phyloP scores from a whole-genome alignment of 805 yeast species.

The Spathaspora passalidarum region DNA sequence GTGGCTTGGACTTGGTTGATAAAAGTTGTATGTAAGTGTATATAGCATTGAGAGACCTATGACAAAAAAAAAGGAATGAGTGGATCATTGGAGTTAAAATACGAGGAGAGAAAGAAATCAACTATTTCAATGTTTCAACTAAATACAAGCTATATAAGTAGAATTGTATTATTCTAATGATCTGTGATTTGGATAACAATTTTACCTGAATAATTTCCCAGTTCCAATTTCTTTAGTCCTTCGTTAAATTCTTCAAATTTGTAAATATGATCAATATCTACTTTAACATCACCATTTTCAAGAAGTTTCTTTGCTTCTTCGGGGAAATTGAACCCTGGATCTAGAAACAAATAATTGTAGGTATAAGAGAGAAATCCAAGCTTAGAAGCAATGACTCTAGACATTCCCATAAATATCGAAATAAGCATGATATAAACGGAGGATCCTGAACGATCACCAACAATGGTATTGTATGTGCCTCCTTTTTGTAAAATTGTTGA shows the following conservation, averaged over 20 bases:
- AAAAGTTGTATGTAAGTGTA: too few relatives aligned
- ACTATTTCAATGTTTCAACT: too few relatives aligned
- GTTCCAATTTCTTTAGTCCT: conserved; percentile 48
- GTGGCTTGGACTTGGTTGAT: too few relatives aligned
- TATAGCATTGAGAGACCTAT: too few relatives aligned
- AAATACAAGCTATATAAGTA: too few relatives aligned
- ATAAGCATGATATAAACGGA: neutral
- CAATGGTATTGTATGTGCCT: conserved; percentile 52
- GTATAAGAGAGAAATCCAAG: conserved; percentile 5
- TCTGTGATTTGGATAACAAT: conserved; percentile 41
- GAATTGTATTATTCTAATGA: too few relatives aligned
- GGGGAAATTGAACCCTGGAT: neutral
- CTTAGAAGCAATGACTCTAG: neutral
- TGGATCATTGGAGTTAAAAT: too few relatives aligned
- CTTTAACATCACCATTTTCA: conserved; percentile 40
- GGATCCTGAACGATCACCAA: conserved; percentile 46
- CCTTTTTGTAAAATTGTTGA: conserved; percentile 41
- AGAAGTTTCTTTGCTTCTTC: conserved; percentile 15
- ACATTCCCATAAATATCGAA: neutral
- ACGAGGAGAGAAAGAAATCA: too few relatives aligned
- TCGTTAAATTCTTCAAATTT: conserved; percentile 45
- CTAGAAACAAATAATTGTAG: conserved; percentile 2
- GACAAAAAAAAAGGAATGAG: too few relatives aligned
- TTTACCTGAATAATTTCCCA: conserved; percentile 63
- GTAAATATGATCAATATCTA: conserved; percentile 53